Conservation (phyloP, 257 asterid genomes). For the Solanum virginianum region DNA sequence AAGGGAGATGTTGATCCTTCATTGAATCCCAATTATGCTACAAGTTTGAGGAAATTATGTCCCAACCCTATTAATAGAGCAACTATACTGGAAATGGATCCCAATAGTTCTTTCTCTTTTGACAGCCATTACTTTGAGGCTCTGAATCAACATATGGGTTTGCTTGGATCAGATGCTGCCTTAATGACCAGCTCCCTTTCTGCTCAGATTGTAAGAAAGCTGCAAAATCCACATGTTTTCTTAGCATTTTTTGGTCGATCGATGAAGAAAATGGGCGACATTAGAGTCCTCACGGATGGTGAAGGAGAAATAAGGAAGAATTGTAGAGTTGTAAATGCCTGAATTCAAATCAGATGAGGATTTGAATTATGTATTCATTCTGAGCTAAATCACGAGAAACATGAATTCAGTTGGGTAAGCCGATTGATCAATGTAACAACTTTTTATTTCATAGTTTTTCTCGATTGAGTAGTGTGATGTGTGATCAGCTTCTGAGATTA, state of each 20-base stretch:
- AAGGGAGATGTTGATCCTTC: constrained; percentile 33
- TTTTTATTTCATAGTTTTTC: neutral
- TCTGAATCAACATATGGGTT: neutral
- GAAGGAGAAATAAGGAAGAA: constrained; percentile 22
- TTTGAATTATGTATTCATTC: neutral
- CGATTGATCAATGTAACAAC: neutral
- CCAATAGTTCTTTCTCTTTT: constrained; percentile 9
- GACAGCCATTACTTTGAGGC: constrained; percentile 12
- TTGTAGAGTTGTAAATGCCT: constrained; percentile 8
- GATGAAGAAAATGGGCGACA: constrained; percentile 22
- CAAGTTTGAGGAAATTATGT: constrained; percentile 8
- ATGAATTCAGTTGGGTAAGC: neutral
- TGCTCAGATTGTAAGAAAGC: constrained; percentile 4
- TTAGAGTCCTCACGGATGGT: constrained; percentile 8
- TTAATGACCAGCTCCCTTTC: constrained; percentile 4
- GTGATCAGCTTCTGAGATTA: neutral
- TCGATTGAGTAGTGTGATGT: neutral
- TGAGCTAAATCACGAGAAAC: neutral
- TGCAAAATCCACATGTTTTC: constrained; percentile 5
- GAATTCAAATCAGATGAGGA: neutral
- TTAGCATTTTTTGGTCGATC: constrained; percentile 16
- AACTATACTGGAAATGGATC: constrained; percentile 21
- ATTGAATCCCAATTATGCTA: constrained; percentile 19
- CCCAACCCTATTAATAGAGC: constrained; percentile 8
- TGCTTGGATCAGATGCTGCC: constrained; percentile 5